Conservation (phyloP, 768 basidiomycete genomes). For the Boletus rex-veris region DNA sequence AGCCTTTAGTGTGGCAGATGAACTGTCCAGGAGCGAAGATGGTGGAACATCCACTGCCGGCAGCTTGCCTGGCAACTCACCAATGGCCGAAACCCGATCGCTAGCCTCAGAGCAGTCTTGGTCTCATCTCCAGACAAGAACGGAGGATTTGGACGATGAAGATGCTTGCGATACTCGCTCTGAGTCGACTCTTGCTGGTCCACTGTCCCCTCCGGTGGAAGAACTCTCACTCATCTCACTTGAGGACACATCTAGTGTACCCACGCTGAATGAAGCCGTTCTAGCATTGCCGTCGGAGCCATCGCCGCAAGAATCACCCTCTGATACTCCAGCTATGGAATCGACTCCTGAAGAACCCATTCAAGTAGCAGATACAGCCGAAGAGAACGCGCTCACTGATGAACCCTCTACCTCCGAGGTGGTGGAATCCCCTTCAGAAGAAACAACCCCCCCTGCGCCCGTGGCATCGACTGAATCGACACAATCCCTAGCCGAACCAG, state of each 20-base stretch:
- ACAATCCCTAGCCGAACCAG: background rate
- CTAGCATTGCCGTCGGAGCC: background rate
- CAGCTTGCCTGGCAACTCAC: slow-evolving; percentile 11
- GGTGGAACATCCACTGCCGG: background rate
- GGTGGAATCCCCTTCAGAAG: slow-evolving; percentile 11
- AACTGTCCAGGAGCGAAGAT: slow-evolving; percentile 29
- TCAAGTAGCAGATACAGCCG: background rate
- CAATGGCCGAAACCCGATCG: slow-evolving; percentile 10
- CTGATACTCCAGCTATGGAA: slow-evolving; percentile 9
- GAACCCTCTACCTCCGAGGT: slow-evolving; percentile 1
- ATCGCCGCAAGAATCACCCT: background rate
- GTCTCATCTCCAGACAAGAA: slow-evolving; percentile 8
- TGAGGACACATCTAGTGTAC: slow-evolving; percentile 10
- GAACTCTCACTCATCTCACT: slow-evolving; percentile 26
- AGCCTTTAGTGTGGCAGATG: slow-evolving; percentile 36
- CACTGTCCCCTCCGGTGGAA: slow-evolving; percentile 30
- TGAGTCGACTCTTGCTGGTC: slow-evolving; percentile 14
- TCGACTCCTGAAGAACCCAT: slow-evolving; percentile 6
- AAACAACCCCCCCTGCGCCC: background rate
- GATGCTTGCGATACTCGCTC: slow-evolving; percentile 22
- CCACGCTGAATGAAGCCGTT: background rate
- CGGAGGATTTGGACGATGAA: slow-evolving; percentile 24
- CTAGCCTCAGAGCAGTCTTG: slow-evolving; percentile 5
- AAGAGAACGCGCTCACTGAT: background rate
- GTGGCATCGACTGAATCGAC: slow-evolving; percentile 6